Evolutionary conservation across 2,329 filamentous ascomycete species (phyloP), one percentile per base, ranked within the genome.

Genomic region (Fusarium verticillioides): DNA sequence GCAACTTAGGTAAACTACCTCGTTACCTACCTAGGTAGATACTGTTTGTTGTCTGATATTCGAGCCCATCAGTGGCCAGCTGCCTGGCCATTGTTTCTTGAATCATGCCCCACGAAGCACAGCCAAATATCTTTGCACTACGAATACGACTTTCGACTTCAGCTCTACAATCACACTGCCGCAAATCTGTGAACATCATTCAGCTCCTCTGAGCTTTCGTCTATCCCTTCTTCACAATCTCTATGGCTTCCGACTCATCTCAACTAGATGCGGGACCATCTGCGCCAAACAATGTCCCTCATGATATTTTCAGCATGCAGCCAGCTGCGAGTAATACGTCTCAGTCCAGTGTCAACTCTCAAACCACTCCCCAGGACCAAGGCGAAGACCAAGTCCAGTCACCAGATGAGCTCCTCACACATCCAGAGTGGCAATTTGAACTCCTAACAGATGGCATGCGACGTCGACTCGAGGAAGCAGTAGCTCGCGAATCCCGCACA

Each of bases 401-500:
- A 19, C 18, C 28, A 21, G 21, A 32, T 42, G 42, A 40, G 30
- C 56, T 65, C 32, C 42, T 64, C 37, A 42, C n/a, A 23, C 40
- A 66, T 32, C 63, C 64, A 42, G 63, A 67, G n/a, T 32, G 32
- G 37, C 30, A 62, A 4, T 52, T 68, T 28, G 32, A 54, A 6
- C 47, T 69, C 26, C 21, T 69, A 37, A 69, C 66, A 44, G 60
- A 52, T 18, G 26, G 40, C 7, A 57, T 65, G 66, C 66, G 66
- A 15, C 59, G 39, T 44, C 66, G 66, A 34, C 30, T 73, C n/a
- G 65, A 73, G 54, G 60, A 66, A 43, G 39, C 60, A 23, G 19
- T 47, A 44, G 47, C 47, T 63, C 68, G 73, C 15, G 32, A 65
- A 43, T 47, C 42, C 37, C 62, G 63, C 21, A 74, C 73, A 34